Percentiles rank a stretch among this genome's conserved stretches.
phyloP scores from a whole-genome alignment of 1,284 basidiomycete species.

The Malassezia japonica region DNA sequence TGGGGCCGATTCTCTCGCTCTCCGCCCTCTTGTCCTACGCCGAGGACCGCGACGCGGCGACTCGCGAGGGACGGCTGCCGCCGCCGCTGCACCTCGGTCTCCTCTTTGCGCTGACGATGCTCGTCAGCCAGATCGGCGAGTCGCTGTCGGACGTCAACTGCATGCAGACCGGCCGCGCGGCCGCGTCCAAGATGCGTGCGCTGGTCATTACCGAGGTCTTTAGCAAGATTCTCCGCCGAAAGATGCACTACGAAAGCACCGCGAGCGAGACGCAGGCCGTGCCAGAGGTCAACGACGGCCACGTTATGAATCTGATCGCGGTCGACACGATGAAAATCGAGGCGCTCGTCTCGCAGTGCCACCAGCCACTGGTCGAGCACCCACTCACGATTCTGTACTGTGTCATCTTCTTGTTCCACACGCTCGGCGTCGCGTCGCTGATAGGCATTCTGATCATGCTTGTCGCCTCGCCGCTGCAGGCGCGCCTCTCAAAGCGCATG shows the following conservation, averaged over 20 bases:
- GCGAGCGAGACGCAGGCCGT: slow-evolving; percentile 15
- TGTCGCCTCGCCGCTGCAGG: slow-evolving; percentile 16
- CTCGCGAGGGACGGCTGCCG: slow-evolving; percentile 17
- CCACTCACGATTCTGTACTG: slow-evolving; percentile 52
- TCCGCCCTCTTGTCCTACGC: slow-evolving; percentile 53
- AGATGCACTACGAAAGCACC: slow-evolving; percentile 37
- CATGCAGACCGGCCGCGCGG: slow-evolving; percentile 50
- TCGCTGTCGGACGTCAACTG: slow-evolving; percentile 45
- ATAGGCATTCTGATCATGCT: slow-evolving; percentile 41
- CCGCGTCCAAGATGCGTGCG: slow-evolving; percentile 44
- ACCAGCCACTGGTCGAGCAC: slow-evolving; percentile 45
- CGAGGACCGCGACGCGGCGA: slow-evolving; percentile 24
- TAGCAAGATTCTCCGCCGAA: slow-evolving; percentile 52
- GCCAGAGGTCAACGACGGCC: slow-evolving; percentile 49
- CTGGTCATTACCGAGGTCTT: slow-evolving; percentile 53
- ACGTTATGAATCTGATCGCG: slow-evolving; percentile 53
- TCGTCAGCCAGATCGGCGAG: slow-evolving; percentile 48
- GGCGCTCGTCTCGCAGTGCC: slow-evolving; percentile 26
- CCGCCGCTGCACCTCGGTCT: slow-evolving; percentile 51
- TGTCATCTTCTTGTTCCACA: slow-evolving; percentile 50
- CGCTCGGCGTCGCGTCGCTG: slow-evolving; percentile 52
- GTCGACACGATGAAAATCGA: slow-evolving; percentile 51
- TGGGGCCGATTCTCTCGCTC: slow-evolving; percentile 52
- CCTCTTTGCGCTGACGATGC: slow-evolving; percentile 51
- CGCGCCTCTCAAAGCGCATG: slow-evolving; percentile 49